Percentiles rank a stretch among this genome's conserved stretches.
Evolutionary conservation across 2,329 filamentous ascomycete species (phyloP).

Genomic region (Didymella exigua): DNA sequence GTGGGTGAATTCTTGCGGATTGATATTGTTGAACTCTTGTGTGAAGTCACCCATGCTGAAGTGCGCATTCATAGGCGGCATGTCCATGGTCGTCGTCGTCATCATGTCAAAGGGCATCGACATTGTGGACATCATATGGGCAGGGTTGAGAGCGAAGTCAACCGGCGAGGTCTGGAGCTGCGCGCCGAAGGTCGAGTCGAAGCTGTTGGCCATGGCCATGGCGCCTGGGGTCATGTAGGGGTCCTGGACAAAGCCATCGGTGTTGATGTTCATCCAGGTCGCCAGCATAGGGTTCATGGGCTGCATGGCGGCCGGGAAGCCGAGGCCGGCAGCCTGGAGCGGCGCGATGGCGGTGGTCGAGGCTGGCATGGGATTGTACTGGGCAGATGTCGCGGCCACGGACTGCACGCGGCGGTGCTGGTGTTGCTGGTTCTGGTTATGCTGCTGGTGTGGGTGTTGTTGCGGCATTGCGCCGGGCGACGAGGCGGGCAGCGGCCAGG

Average conservation of each 20-base stretch:
- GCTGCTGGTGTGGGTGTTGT: slow-evolving; percentile 21
- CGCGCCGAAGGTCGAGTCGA: slow-evolving; percentile 47
- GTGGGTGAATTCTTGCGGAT: slow-evolving; percentile 51
- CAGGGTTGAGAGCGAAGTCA: slow-evolving; percentile 53
- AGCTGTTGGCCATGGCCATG: slow-evolving; percentile 46
- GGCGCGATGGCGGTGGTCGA: slow-evolving; percentile 40
- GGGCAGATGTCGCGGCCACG: slow-evolving; percentile 31
- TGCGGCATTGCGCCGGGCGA: slow-evolving; percentile 45
- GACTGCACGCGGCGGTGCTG: slow-evolving; percentile 39
- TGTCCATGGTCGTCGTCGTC: slow-evolving; percentile 50
- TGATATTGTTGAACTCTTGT: slow-evolving; percentile 64
- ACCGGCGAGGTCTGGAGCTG: slow-evolving; percentile 54
- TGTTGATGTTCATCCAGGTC: slow-evolving; percentile 53
- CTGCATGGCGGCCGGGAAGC: slow-evolving; percentile 42
- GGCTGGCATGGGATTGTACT: slow-evolving; percentile 27
- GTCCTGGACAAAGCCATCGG: slow-evolving; percentile 40
- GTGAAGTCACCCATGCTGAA: slow-evolving; percentile 70
- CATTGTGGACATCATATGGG: slow-evolving; percentile 49
- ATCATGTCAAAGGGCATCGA: slow-evolving; percentile 53
- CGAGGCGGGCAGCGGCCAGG: slow-evolving; percentile 49
- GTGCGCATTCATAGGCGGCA: slow-evolving; percentile 41
- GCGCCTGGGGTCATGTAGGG: slow-evolving; percentile 26
- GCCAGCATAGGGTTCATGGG: slow-evolving; percentile 45
- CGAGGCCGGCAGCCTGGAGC: slow-evolving; percentile 41
- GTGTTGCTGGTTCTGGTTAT: slow-evolving; percentile 26